phyloP scores from a whole-genome alignment of 1,139 yeast species.

The Kodamaea sp. region DNA sequence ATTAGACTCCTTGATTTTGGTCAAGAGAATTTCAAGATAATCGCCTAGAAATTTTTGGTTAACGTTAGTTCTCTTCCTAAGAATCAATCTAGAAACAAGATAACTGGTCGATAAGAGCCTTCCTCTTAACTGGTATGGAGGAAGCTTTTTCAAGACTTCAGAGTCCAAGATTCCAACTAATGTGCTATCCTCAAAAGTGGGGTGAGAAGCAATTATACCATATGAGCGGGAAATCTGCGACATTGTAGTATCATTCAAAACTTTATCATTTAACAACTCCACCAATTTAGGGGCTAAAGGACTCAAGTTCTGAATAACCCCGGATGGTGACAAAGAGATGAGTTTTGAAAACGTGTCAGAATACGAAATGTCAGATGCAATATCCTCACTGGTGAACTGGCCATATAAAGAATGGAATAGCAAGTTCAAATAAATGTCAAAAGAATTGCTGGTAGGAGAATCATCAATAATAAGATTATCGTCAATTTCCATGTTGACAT shows the following conservation, averaged over 20 bases:
- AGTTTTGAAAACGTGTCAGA: constrained; percentile 33
- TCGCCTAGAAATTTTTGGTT: constrained; percentile 19
- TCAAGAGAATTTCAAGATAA: constrained; percentile 19
- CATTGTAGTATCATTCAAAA: constrained; percentile 35
- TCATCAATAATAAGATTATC: not conserved
- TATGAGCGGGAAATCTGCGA: constrained; percentile 46
- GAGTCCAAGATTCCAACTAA: constrained; percentile 13
- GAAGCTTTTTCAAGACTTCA: constrained; percentile 13
- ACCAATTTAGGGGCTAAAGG: constrained; percentile 22
- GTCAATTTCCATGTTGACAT: not conserved
- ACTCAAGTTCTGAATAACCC: constrained; percentile 26
- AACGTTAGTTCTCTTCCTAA: constrained; percentile 34
- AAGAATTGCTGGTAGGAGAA: constrained; percentile 8
- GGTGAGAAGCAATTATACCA: constrained; percentile 60
- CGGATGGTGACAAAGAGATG: constrained; percentile 37
- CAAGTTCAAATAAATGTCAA: constrained; percentile 22
- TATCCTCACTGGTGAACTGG: constrained; percentile 19
- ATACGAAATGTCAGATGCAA: constrained; percentile 22
- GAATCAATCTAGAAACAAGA: constrained; percentile 51
- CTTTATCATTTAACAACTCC: constrained; percentile 23
- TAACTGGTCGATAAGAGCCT: constrained; percentile 44
- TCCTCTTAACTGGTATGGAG: constrained; percentile 23
- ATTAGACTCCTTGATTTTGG: constrained; percentile 20
- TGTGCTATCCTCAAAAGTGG: constrained; percentile 16
- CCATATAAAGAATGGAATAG: constrained; percentile 32